Evolutionary conservation across 2,329 filamentous ascomycete genomes (phyloP), one percentile per base, ranked within the genome.

Genomic region (Paracoccidioides brasiliensis): DNA sequence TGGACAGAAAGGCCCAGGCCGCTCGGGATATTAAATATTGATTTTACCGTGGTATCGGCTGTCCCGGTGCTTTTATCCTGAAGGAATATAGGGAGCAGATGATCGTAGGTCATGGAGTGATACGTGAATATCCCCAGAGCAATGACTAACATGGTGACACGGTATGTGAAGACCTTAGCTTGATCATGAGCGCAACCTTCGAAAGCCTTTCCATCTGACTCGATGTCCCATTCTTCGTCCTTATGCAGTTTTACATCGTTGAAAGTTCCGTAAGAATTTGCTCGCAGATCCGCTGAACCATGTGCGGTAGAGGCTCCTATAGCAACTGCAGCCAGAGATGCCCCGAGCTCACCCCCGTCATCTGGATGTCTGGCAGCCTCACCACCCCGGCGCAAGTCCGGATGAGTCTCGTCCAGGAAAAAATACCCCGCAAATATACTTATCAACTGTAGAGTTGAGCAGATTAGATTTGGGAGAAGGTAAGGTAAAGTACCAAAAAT

Each of bases 31-130:
- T 79, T 77, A 43, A 86, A 74, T 68, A 73, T 61, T 71, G 77
- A 63, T 54, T 59, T 54, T 33, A 56, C 44, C 66, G 64, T n/a
- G 64, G 56, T 61, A 30, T 64, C 58, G 22, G 62, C 58, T 1
- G 62, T 58, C 30, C 71, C 60, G 5, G 73, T 67, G 44, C 73
- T 69, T 48, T 74, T 66, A 63, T 95, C 90, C 68, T 96, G 90
- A 53, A 95, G 82, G 72, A 95, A 96, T 57, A 96, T 95, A 6
- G 90, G 90, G 54, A 95, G 77, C 0, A 96, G 79, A 67, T 95
- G 88, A 66, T 96, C 91, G 70, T 88, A 96, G 0, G 86, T 90
- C 90, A 96, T 96, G 41, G 86, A 89, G 71, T 96, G 90, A 68
- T 95, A 95, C 4, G 89, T 93, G 73, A 95, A 95, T 60, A 96